These are phyloP conservation scores for Pseudogymnoascus sp. DNA, from an alignment of 2,329 filamentous ascomycete species.

Conservation along the genomic window DNA sequence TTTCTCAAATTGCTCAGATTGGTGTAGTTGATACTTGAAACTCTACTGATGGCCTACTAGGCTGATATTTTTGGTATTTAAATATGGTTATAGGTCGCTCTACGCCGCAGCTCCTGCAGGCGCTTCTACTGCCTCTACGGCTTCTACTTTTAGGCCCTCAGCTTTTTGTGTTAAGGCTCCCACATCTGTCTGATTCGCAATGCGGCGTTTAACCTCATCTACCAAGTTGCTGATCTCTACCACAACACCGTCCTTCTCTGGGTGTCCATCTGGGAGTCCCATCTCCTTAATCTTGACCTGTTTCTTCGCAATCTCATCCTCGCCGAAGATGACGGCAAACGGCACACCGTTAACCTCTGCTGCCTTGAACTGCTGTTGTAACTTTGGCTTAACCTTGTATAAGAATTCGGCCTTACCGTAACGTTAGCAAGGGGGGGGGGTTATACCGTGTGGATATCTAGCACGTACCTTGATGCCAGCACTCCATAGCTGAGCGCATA, in stretches of 20 bases:
- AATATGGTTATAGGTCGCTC: neutral
- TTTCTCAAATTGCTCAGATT: neutral
- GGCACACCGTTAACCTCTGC: slow-evolving; percentile 75
- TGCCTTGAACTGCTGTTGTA: slow-evolving; percentile 83
- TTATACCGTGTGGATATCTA: neutral
- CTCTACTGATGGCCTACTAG: neutral
- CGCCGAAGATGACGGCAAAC: slow-evolving; percentile 80
- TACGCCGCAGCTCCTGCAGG: neutral
- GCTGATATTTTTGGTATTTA: neutral
- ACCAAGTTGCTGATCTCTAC: slow-evolving; percentile 59
- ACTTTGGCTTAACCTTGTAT: slow-evolving; percentile 85
- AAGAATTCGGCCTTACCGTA: slow-evolving; percentile 64
- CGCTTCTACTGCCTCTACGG: neutral
- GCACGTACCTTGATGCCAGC: slow-evolving; percentile 70
- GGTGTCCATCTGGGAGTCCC: slow-evolving; percentile 69
- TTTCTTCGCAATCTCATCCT: slow-evolving; percentile 77
- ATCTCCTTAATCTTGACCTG: slow-evolving; percentile 86
- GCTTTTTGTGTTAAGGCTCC: slow-evolving; percentile 24
- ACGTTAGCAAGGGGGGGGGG: slow-evolving; percentile 9
- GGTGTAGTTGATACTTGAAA: neutral
- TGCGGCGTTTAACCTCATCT: slow-evolving; percentile 50
- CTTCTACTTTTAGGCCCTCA: slow-evolving; percentile 23
- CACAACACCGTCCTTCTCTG: slow-evolving; percentile 80
- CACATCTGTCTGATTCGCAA: slow-evolving; percentile 31
- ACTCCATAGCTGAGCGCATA: slow-evolving; percentile 72